phyloP scores from a whole-genome alignment of 1,284 basidiomycete species.

The Malassezia psittaci region DNA sequence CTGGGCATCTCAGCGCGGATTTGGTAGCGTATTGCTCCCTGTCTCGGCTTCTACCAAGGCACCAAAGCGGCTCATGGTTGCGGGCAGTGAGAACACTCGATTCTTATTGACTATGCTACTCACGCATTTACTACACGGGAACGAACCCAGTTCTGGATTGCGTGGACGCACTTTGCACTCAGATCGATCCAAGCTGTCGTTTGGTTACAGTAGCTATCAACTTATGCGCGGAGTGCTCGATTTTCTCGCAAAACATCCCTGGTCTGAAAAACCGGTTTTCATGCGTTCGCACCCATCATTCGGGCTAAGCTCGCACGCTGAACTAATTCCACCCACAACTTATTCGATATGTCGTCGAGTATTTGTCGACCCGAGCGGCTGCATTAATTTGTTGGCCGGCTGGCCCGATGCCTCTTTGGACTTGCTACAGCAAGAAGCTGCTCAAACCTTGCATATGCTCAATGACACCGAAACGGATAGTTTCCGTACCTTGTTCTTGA shows the following conservation, averaged over 20 bases:
- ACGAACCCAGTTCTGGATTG: slow-evolving; percentile 41
- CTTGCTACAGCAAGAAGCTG: slow-evolving; percentile 53
- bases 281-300: slow-evolving; percentile 51
- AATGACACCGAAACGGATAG: slow-evolving; percentile 53
- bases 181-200: slow-evolving; percentile 52
- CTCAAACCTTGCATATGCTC: slow-evolving; percentile 36
- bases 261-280: slow-evolving; percentile 58
- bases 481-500: slow-evolving; percentile 66
- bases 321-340: slow-evolving; percentile 45
- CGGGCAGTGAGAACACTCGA: slow-evolving; percentile 55
- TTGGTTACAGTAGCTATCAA: slow-evolving; percentile 73
- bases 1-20: slow-evolving; percentile 82
- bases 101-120: slow-evolving; percentile 52
- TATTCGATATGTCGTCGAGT: slow-evolving; percentile 50
- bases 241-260: slow-evolving; percentile 62
- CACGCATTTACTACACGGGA: slow-evolving; percentile 44
- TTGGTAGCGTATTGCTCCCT: slow-evolving; percentile 51
- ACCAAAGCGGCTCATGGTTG: slow-evolving; percentile 22
- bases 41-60: slow-evolving; percentile 12
- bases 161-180: slow-evolving; percentile 51
- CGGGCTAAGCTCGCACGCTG: slow-evolving; percentile 22
- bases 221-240: slow-evolving; percentile 70
- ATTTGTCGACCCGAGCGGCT: slow-evolving; percentile 71
- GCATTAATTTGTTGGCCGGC: slow-evolving; percentile 61
- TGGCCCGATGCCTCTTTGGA: slow-evolving; percentile 55